Evolutionary conservation across 371 early-diverging fungal genomes (phyloP).

Genomic region (Mortierella sp.): DNA sequence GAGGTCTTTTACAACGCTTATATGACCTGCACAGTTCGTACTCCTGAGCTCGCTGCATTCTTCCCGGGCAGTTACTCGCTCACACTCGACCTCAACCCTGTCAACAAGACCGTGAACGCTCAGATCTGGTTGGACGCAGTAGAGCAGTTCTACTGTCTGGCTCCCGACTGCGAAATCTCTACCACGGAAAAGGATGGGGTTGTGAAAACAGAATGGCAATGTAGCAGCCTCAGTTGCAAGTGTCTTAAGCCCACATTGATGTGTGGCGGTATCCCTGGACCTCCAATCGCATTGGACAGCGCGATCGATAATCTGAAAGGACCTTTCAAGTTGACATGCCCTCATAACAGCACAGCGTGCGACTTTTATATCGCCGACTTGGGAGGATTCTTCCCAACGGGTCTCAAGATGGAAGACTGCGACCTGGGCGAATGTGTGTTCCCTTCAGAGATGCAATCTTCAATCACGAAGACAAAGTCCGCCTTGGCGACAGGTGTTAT

Average conservation of each 20-base stretch:
- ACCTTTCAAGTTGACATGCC: slow-evolving; percentile 40
- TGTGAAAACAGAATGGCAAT: slow-evolving; percentile 30
- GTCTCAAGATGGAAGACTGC: slow-evolving; percentile 41
- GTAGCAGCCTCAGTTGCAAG: slow-evolving; percentile 23
- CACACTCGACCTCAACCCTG: slow-evolving; percentile 21
- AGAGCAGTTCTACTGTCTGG: slow-evolving; percentile 38
- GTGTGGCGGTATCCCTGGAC: slow-evolving; percentile 45
- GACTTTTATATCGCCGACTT: slow-evolving; percentile 35
- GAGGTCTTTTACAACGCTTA: slow-evolving; percentile 32
- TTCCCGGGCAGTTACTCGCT: slow-evolving; percentile 36
- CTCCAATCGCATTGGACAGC: slow-evolving; percentile 9
- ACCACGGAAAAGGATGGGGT: slow-evolving; percentile 17
- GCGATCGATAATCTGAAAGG: slow-evolving; percentile 27
- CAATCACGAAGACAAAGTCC: slow-evolving; percentile 5
- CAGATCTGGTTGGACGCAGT: slow-evolving; percentile 33
- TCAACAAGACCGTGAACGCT: slow-evolving; percentile 33
- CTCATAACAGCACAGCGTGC: slow-evolving; percentile 29
- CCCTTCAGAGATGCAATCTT: slow-evolving; percentile 38
- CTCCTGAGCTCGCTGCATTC: slow-evolving; percentile 17
- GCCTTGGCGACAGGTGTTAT: slow-evolving; percentile 37
- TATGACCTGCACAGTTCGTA: slow-evolving; percentile 35
- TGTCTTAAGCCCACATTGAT: slow-evolving; percentile 30
- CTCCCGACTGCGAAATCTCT: slow-evolving; percentile 18
- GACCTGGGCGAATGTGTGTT: slow-evolving; percentile 49
- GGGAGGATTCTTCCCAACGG: slow-evolving; percentile 41